Evolutionary conservation across 805 yeast genomes (phyloP).

Genomic region (Danielia oregonensis): DNA sequence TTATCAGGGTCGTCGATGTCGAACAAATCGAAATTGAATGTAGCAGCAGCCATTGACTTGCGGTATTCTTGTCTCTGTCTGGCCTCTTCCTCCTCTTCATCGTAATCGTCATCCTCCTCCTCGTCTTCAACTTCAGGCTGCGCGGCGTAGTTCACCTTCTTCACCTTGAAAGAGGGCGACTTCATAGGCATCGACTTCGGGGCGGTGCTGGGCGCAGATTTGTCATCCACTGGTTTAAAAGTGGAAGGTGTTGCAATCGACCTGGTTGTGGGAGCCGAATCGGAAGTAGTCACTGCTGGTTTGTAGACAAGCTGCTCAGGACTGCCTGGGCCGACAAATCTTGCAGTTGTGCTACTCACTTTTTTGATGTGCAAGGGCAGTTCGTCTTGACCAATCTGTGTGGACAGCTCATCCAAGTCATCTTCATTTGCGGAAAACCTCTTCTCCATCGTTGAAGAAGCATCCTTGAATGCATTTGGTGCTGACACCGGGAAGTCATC

Average conservation of each 20-base stretch:
- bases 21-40: slow-evolving; percentile 69
- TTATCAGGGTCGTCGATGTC: slow-evolving; percentile 86
- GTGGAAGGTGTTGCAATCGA: too few species aligned
- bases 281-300: too few species aligned
- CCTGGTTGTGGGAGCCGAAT: too few species aligned
- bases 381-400: background rate
- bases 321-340: background rate
- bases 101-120: slow-evolving; percentile 20
- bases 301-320: too few species aligned
- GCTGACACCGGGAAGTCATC: background rate
- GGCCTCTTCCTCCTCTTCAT: slow-evolving; percentile 30
- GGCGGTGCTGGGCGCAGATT: too few species aligned
- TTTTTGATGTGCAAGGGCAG: background rate
- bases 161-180: slow-evolving; percentile 13
- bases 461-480: background rate
- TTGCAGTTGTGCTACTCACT: background rate
- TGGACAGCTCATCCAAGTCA: too few species aligned
- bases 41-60: slow-evolving; percentile 48
- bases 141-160: slow-evolving; percentile 12
- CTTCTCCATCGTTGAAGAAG: background rate
- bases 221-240: too few species aligned
- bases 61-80: slow-evolving; percentile 43
- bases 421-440: background rate
- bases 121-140: slow-evolving; percentile 5
- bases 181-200: slow-evolving; percentile 1